Conservation (phyloP, 179 eudicot genomes). For the Spergularia azorica region DNA sequence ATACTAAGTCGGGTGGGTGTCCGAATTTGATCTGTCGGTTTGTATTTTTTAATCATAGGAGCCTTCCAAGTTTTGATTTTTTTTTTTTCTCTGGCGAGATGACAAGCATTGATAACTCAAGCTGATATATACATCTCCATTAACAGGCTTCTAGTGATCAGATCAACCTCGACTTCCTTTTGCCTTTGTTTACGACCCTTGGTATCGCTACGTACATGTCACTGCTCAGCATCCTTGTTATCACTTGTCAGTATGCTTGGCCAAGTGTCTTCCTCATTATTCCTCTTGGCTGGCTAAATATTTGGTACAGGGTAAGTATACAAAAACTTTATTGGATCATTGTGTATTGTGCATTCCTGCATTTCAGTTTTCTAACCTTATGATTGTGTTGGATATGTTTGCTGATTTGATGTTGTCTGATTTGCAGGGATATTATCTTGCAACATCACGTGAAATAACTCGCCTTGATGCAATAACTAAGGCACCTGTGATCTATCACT, state of each 20-base stretch:
- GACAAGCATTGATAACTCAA: background rate
- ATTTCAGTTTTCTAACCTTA: too few species aligned
- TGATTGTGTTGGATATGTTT: background rate
- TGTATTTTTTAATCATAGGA: background rate
- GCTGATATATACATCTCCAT: conserved; percentile 17
- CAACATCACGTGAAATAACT: conserved; percentile 92
- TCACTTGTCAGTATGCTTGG: conserved; percentile 96
- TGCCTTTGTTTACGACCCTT: conserved; percentile 70
- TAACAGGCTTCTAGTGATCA: conserved; percentile 92
- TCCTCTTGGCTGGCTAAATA: conserved; percentile 85
- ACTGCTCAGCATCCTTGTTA: conserved; percentile 69
- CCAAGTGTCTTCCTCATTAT: conserved; percentile 75
- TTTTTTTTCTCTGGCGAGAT: background rate
- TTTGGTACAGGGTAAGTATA: conserved; percentile 83
- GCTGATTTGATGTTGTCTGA: background rate
- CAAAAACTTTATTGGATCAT: too few species aligned
- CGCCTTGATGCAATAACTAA: conserved; percentile 94
- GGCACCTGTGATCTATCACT: conserved; percentile 93
- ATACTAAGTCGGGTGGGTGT: conserved; percentile 85
- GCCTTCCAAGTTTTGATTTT: background rate
- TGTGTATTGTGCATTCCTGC: too few species aligned
- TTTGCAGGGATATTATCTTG: conserved; percentile 78
- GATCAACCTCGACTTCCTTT: conserved; percentile 71
- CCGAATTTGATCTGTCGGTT: background rate
- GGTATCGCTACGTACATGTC: conserved; percentile 68